phyloP scores from a whole-genome alignment of 768 basidiomycete species.

The Leccinum longicurvipes region DNA sequence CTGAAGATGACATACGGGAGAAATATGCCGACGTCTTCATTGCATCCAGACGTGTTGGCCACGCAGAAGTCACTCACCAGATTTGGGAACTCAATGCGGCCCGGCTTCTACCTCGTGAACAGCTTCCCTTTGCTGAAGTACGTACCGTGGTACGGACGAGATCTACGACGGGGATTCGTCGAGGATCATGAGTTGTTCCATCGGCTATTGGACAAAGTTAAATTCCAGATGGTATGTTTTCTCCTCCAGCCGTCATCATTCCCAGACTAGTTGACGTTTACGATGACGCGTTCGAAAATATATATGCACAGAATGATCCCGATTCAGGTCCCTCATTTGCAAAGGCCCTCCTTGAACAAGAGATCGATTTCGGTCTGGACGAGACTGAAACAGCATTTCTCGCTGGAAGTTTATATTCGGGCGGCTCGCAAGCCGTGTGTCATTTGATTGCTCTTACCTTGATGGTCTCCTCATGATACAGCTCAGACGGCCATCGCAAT shows the following conservation, averaged over 20 bases:
- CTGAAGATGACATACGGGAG: slow-evolving; percentile 21
- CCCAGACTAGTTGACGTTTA: not conserved
- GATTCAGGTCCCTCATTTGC: slow-evolving; percentile 44
- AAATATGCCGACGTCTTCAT: slow-evolving; percentile 7
- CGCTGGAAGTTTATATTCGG: slow-evolving; percentile 56
- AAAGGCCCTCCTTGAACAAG: slow-evolving; percentile 49
- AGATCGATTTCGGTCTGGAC: slow-evolving; percentile 46
- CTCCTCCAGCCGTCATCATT: not conserved
- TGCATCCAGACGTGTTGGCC: slow-evolving; percentile 14
- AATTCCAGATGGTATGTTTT: slow-evolving; percentile 37
- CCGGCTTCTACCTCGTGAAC: slow-evolving; percentile 34
- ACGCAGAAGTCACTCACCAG: slow-evolving; percentile 20
- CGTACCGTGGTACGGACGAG: slow-evolving; percentile 56
- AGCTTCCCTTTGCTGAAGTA: slow-evolving; percentile 33
- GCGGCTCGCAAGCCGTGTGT: slow-evolving; percentile 48
- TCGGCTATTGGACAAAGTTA: slow-evolving; percentile 42
- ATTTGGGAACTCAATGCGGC: slow-evolving; percentile 20
- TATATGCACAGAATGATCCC: slow-evolving; percentile 13
- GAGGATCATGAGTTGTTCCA: slow-evolving; percentile 48
- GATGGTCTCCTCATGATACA: too few relatives aligned
- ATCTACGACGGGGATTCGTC: slow-evolving; percentile 48
- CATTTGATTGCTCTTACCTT: too few relatives aligned
- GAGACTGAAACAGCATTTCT: slow-evolving; percentile 55
- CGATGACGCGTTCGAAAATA: too few relatives aligned
- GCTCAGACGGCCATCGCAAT: too few relatives aligned